Conservation (phyloP, 2,329 filamentous ascomycete species). For the Coniochaeta sp. region DNA sequence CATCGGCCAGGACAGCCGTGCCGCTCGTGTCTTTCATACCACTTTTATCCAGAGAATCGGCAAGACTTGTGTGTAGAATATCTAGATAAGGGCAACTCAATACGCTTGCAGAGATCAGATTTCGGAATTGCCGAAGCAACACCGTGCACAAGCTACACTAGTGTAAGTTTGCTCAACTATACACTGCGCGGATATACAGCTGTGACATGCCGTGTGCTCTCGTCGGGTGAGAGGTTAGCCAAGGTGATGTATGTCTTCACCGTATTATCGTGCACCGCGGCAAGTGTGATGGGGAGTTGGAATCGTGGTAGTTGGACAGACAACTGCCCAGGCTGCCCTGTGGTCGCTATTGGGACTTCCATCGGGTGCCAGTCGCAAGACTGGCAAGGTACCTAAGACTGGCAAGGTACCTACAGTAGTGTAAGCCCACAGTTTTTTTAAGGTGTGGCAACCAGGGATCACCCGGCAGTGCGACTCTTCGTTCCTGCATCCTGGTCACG, state of each 20-base stretch:
- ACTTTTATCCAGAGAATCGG: not conserved
- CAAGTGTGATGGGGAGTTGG: not conserved
- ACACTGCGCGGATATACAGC: not conserved
- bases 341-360: no score
- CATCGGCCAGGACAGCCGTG: not conserved
- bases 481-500: slow-evolving; percentile 1
- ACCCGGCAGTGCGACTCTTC: not conserved
- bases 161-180: not conserved
- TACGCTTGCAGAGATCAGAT: no score
- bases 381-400: no score
- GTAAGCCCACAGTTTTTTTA: not conserved
- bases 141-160: not conserved
- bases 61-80: not conserved
- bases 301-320: not conserved
- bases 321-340: not conserved
- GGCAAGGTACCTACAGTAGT: no score
- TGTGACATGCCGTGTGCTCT: not conserved
- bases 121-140: not conserved
- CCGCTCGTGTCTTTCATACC: not conserved
- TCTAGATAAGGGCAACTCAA: not conserved
- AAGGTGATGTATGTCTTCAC: not conserved
- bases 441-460: slow-evolving; percentile 3
- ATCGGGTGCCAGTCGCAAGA: no score
- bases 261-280: not conserved
- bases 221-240: not conserved